Conservation (phyloP, 2,329 filamentous ascomycete species). For the Graphilbum sp. region DNA sequence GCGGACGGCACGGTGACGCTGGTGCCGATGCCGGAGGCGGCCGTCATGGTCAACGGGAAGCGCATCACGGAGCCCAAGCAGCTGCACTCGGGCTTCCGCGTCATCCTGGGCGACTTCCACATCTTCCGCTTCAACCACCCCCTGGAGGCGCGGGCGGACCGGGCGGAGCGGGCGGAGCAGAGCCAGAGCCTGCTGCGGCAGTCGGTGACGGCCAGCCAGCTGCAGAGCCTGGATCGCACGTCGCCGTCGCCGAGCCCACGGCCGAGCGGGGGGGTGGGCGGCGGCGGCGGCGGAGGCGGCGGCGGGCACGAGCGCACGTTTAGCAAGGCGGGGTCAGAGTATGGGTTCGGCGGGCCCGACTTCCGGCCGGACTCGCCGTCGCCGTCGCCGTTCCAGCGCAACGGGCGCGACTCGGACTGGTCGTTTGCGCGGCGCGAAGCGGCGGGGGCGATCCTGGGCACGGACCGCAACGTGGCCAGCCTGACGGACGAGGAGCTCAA, state of each 20-base stretch:
- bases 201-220: constrained; percentile 49
- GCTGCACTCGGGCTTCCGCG: constrained; percentile 79
- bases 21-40: constrained; percentile 75
- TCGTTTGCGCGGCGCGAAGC: constrained; percentile 85
- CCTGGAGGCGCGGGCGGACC: constrained; percentile 82
- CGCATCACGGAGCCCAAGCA: constrained; percentile 74
- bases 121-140: constrained; percentile 98
- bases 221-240: constrained; percentile 38
- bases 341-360: constrained; percentile 44
- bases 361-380: constrained; percentile 52
- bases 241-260: constrained; percentile 43
- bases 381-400: constrained; percentile 48
- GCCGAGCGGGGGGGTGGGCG: constrained; percentile 16
- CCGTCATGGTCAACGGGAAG: constrained; percentile 94
- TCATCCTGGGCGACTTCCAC: constrained; percentile 95
- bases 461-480: constrained; percentile 79
- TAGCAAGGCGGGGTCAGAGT: constrained; percentile 65
- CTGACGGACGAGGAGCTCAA: constrained; percentile 91
- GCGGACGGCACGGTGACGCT: constrained; percentile 85
- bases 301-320: constrained; percentile 61
- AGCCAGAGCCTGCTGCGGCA: constrained; percentile 76
- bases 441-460: constrained; percentile 75
- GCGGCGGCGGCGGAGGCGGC: constrained; percentile 20
- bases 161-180: constrained; percentile 77
- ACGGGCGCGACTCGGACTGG: constrained; percentile 79